A percentile compares a stretch with the other conserved stretches of the same genome.
Evolutionary conservation across 1,284 basidiomycete genomes (phyloP).

Genomic region (Amylostereum areolatum): DNA sequence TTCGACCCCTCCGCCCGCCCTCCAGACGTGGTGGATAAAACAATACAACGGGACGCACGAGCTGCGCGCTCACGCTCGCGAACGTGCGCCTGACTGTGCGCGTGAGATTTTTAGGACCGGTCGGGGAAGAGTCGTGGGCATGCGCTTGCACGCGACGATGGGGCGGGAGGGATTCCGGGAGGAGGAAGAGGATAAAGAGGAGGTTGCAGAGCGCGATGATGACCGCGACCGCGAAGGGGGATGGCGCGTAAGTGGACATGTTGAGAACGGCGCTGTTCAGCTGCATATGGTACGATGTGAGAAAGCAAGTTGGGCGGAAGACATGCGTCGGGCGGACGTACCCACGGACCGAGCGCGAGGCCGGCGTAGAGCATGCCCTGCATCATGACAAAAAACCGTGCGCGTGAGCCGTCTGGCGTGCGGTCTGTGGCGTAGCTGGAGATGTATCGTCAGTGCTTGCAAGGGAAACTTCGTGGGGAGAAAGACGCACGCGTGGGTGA

Average conservation of each 20-base stretch:
- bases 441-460: not conserved
- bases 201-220: conserved; percentile 17
- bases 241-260: conserved; percentile 1
- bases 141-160: conserved; percentile 3
- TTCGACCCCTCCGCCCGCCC: conserved; percentile 14
- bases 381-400: conserved; percentile 43
- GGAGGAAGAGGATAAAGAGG: conserved; percentile 34
- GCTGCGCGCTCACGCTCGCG: conserved; percentile 15
- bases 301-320: conserved; percentile 22
- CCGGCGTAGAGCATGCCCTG: conserved; percentile 47
- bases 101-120: not conserved
- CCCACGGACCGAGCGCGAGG: conserved; percentile 46
- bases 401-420: conserved; percentile 42
- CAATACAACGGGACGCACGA: conserved; percentile 37
- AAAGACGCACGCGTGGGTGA: conserved; percentile 37
- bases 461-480: not conserved
- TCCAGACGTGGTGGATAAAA: conserved; percentile 31
- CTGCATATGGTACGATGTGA: not conserved
- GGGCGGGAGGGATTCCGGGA: conserved; percentile 36
- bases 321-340: conserved; percentile 22
- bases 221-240: conserved; percentile 11
- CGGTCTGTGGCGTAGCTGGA: conserved; percentile 45
- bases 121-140: not conserved
- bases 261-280: conserved; percentile 11
- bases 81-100: not conserved